Conservation (phyloP, 208 protist species). For the Crithidia acanthocephali region DNA sequence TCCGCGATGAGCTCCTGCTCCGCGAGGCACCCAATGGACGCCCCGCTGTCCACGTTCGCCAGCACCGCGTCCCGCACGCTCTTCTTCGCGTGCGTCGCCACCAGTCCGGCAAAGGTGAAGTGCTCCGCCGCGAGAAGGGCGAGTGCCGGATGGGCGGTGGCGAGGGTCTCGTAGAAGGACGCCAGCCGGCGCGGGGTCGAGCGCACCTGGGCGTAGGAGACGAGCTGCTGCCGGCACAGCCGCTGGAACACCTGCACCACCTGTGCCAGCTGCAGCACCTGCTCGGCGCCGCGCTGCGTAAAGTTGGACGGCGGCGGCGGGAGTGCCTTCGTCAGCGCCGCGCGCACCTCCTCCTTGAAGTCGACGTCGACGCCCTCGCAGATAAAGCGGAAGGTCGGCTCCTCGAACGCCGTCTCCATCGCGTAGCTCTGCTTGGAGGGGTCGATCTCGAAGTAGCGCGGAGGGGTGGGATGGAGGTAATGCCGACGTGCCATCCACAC, state of each 20-base stretch:
- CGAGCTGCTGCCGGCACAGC: constrained; percentile 55
- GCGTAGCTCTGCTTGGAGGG: constrained; percentile 55
- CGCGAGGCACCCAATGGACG: constrained; percentile 69
- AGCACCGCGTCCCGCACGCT: constrained; percentile 52
- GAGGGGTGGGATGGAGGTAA: constrained; percentile 33
- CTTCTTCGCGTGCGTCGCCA: constrained; percentile 70
- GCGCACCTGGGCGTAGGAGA: constrained; percentile 83
- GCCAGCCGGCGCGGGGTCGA: constrained; percentile 72
- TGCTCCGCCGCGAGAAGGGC: constrained; percentile 81
- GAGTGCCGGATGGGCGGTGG: constrained; percentile 61
- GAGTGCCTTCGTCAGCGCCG: constrained; percentile 53
- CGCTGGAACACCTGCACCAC: constrained; percentile 66
- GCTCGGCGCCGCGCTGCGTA: constrained; percentile 30
- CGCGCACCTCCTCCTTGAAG: constrained; percentile 81
- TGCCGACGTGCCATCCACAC: constrained; percentile 9
- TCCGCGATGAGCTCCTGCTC: constrained; percentile 80
- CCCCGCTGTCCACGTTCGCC: constrained; percentile 63
- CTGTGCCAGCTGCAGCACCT: constrained; percentile 16
- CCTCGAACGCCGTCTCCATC: constrained; percentile 88
- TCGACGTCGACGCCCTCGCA: constrained; percentile 87
- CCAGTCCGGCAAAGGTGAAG: constrained; percentile 82
- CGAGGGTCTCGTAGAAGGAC: constrained; percentile 81
- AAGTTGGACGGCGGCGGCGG: constrained; percentile 63
- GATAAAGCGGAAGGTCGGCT: constrained; percentile 84
- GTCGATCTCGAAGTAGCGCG: constrained; percentile 45